A percentile compares a stretch with the other conserved stretches of the same genome.
Evolutionary conservation across 331 rosid species (phyloP).

Genomic region (Telfairia occidentalis): DNA sequence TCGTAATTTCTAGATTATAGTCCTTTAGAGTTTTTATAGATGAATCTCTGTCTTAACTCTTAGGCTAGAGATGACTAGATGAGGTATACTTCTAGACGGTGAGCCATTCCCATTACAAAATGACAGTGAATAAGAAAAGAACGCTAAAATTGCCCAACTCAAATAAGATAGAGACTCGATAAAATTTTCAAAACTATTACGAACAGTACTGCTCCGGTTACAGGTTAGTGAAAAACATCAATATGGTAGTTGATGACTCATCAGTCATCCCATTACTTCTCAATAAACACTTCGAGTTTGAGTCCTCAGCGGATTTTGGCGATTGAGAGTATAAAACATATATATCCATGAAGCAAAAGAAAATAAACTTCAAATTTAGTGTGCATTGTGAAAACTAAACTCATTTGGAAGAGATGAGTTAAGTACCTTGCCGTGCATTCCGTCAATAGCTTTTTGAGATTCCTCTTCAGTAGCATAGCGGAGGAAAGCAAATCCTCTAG

Average conservation of each 20-base stretch:
- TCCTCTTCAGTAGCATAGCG: constrained; percentile 67
- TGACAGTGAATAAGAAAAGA: background rate
- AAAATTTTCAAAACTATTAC: background rate
- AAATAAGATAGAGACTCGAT: background rate
- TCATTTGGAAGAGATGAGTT: background rate
- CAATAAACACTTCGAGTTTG: background rate
- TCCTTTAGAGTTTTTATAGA: background rate
- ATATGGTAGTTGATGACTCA: background rate
- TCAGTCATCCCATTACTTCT: background rate
- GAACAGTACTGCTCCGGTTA: background rate
- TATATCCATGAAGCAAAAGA: background rate
- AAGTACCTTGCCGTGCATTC: constrained; percentile 91
- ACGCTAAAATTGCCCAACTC: background rate
- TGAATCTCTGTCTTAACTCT: background rate
- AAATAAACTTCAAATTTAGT: background rate
- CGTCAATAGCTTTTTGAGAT: constrained; percentile 73
- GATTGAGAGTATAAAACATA: background rate
- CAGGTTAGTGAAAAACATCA: no score
- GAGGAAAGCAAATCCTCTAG: constrained; percentile 91
- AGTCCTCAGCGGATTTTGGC: constrained; percentile 1
- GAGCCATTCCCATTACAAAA: background rate
- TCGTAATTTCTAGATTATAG: background rate
- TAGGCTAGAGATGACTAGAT: background rate
- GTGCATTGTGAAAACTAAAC: background rate
- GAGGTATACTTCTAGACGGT: background rate